Base-by-base conservation (phyloP, 2,329 filamentous ascomycete genomes). In the Aspergillus proliferans region DNA sequence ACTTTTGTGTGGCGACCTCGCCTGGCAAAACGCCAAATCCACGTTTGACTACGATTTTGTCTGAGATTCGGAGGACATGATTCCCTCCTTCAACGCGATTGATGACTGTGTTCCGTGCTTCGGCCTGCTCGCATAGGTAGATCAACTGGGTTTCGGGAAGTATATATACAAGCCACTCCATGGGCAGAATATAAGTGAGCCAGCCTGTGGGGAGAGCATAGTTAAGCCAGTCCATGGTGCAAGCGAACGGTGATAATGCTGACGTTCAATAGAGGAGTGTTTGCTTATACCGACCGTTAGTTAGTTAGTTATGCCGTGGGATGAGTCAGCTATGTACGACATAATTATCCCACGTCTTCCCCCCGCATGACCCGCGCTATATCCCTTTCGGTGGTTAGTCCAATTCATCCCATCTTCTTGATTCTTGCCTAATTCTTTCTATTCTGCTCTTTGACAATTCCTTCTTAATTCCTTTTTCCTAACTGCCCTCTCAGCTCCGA, bases 401-500 rank as follows among this genome's bases (percentile, higher is more conserved):
- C 26, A 30, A 12, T 21, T 5, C 38, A 40, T 19, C 10, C 34
- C 34, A 38, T 38, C n/a, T 18, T 38, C 34, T 56, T 57, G 9
- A 7, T 38, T 9, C n/a, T 22, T 22, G 22, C 22, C 22, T 22
- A 22, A 22, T 22, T 22, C 6, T 19, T 38, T 38, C 34, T 40
- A 19, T 10, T 39, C 36, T 12, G 8, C 38, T 21, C 19, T 15
- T 19, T 40, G 10, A 21, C 18, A 19, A 18, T 15, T 38, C 6
- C 9, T 19, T 38, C 18, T 38, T 21, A 3, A 40, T 40, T 21
- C 15, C 38, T 10, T 10, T 9, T 21, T 19, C 9, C 18, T 40
- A 6, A 22, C 22, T 6, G 22, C 19, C 19, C 19, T 40, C 7
- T 46, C 52, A 46, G 58, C 58, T 60, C 66, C 65, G 58, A 69